phyloP scores from a whole-genome alignment of 805 yeast genomes.

The Candida dajiaensis region DNA sequence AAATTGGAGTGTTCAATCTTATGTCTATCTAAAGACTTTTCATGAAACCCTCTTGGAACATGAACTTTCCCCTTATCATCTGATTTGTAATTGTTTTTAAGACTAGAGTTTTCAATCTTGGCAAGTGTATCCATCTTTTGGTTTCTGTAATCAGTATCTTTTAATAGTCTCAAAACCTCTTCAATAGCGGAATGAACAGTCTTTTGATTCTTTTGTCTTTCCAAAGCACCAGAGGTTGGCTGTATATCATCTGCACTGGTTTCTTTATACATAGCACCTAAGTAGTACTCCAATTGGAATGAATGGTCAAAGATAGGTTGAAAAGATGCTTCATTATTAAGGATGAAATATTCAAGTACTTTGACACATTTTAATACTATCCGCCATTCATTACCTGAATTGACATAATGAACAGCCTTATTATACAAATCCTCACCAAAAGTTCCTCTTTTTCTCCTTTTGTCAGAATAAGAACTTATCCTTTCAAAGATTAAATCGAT shows the following conservation, averaged over 20 bases:
- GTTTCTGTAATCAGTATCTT: not conserved
- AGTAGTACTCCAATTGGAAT: not conserved
- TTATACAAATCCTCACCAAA: not conserved
- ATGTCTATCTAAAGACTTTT: slow-evolving; percentile 9
- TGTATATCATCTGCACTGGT: no score
- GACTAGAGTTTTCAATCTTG: not conserved
- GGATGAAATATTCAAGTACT: not conserved
- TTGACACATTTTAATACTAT: not conserved
- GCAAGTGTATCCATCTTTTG: not conserved
- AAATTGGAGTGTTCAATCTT: slow-evolving; percentile 14
- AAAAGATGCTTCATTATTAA: not conserved
- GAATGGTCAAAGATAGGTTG: not conserved
- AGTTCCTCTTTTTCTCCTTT: not conserved
- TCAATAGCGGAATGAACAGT: not conserved
- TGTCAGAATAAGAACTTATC: not conserved
- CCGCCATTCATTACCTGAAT: not conserved
- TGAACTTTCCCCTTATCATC: no score
- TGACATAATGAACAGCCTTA: not conserved
- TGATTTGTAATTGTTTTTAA: not conserved
- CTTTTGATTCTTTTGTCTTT: not conserved
- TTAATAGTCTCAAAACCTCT: not conserved
- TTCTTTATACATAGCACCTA: not conserved
- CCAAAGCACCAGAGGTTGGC: not conserved
- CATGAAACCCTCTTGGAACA: slow-evolving; percentile 1
- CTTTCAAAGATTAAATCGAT: not conserved